Percentiles rank a stretch among this genome's conserved stretches.
Evolutionary conservation across 2,329 filamentous ascomycete genomes (phyloP).

Genomic region (Ophiostoma perfectum): DNA sequence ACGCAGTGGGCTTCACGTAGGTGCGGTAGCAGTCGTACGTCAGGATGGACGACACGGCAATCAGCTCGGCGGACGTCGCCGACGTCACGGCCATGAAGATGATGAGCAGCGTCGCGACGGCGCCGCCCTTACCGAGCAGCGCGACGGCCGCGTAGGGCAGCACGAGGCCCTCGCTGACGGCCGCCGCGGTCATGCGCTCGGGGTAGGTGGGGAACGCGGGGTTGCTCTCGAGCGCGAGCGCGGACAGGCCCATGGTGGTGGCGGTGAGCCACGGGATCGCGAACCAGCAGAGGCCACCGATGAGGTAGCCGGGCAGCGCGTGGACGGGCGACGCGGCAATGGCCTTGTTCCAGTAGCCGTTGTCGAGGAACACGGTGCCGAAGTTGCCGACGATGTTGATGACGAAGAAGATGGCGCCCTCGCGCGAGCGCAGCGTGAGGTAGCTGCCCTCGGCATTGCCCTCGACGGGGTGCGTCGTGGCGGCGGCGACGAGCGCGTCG

Average conservation of each 20-base stretch:
- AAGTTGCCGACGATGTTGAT: conserved; percentile 74
- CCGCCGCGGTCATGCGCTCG: conserved; percentile 63
- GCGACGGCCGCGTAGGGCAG: conserved; percentile 81
- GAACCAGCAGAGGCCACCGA: conserved; percentile 84
- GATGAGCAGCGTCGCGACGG: conserved; percentile 70
- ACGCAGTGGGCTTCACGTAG: conserved; percentile 74
- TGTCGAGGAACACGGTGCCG: conserved; percentile 77
- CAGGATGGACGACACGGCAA: conserved; percentile 81
- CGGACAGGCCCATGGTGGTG: conserved; percentile 80
- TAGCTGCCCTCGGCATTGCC: conserved; percentile 80
- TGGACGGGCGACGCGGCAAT: conserved; percentile 82
- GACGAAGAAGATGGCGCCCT: conserved; percentile 84
- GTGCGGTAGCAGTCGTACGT: conserved; percentile 87
- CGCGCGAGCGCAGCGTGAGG: conserved; percentile 74
- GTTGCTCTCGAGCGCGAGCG: conserved; percentile 70
- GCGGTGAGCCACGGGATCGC: conserved; percentile 87
- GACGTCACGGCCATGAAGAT: conserved; percentile 89
- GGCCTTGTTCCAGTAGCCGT: conserved; percentile 89
- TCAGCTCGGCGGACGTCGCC: conserved; percentile 75
- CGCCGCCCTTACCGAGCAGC: conserved; percentile 74
- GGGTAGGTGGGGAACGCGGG: conserved; percentile 68
- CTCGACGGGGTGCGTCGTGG: conserved; percentile 63
- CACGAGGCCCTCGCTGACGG: conserved; percentile 77
- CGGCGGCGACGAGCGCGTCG: conserved; percentile 66
- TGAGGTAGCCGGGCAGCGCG: conserved; percentile 80